Evolutionary conservation across 805 yeast genomes (phyloP).

Genomic region (Debaryomyces hansenii): DNA sequence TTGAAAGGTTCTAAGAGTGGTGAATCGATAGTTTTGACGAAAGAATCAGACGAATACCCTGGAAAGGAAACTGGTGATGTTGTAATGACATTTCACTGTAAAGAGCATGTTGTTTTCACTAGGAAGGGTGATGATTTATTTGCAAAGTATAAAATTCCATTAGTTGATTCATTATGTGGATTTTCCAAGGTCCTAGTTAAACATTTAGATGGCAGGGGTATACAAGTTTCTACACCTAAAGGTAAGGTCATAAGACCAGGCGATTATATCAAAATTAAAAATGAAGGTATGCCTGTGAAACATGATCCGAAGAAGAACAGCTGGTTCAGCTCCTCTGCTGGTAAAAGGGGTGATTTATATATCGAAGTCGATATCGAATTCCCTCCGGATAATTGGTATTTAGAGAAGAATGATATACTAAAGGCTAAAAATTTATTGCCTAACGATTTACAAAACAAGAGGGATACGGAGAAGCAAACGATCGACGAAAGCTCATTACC

Average conservation of each 20-base stretch:
- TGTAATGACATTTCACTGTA: constrained; percentile 56
- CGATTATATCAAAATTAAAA: constrained; percentile 58
- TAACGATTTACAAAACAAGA: constrained; percentile 23
- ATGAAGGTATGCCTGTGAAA: constrained; percentile 83
- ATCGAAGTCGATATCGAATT: constrained; percentile 72
- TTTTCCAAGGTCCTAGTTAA: constrained; percentile 62
- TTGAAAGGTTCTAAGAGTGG: constrained; percentile 67
- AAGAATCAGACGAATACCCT: constrained; percentile 76
- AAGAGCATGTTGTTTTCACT: constrained; percentile 48
- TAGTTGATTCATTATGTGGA: constrained; percentile 85
- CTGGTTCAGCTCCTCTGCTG: constrained; percentile 29
- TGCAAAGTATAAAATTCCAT: constrained; percentile 57
- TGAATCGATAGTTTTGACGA: constrained; percentile 59
- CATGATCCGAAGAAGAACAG: constrained; percentile 11
- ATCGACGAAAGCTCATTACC: constrained; percentile 27
- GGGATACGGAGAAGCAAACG: constrained; percentile 20
- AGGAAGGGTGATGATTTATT: constrained; percentile 66
- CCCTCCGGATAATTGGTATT: constrained; percentile 83
- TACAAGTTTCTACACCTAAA: constrained; percentile 61
- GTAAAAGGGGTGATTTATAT: constrained; percentile 65
- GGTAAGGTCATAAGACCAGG: constrained; percentile 85
- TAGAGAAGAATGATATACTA: constrained; percentile 64
- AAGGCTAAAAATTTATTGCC: constrained; percentile 60
- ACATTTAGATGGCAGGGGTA: constrained; percentile 78
- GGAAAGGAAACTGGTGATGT: constrained; percentile 80